Conservation (phyloP, 495 filamentous ascomycete genomes). For the Astrothelium macrocarpum region DNA sequence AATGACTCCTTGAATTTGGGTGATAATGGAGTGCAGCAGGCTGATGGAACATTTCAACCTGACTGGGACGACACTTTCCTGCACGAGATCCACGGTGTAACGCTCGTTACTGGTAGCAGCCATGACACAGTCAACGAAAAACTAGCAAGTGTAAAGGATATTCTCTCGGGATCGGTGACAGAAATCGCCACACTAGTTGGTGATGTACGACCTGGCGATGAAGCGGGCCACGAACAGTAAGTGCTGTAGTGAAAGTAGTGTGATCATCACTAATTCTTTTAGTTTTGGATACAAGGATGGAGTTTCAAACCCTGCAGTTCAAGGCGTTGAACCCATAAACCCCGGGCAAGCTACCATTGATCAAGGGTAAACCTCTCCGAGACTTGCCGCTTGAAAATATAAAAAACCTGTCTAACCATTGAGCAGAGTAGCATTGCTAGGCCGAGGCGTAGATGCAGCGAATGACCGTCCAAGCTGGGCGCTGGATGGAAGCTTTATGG, state of each 20-base stretch:
- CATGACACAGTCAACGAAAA: constrained; percentile 15
- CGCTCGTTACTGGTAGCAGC: constrained; percentile 25
- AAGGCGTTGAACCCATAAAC: constrained; percentile 20
- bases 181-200: constrained; percentile 25
- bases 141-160: constrained; percentile 20
- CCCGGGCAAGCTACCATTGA: constrained; percentile 21
- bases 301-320: constrained; percentile 28
- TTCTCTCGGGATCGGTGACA: constrained; percentile 23
- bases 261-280: constrained; percentile 13
- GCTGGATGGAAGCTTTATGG: constrained; percentile 34
- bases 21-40: constrained; percentile 2
- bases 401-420: background rate
- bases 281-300: constrained; percentile 34
- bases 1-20: background rate
- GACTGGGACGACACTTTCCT: constrained; percentile 21
- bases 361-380: constrained; percentile 19
- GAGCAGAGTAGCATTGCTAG: constrained; percentile 14
- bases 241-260: background rate
- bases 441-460: constrained; percentile 26
- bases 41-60: constrained; percentile 5
- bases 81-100: constrained; percentile 29
- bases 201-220: constrained; percentile 27
- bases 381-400: background rate
- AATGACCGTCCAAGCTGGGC: constrained; percentile 28
- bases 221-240: constrained; percentile 33